Evolutionary conservation across 805 yeast genomes (phyloP).

Genomic region (Saturnispora silvae): DNA sequence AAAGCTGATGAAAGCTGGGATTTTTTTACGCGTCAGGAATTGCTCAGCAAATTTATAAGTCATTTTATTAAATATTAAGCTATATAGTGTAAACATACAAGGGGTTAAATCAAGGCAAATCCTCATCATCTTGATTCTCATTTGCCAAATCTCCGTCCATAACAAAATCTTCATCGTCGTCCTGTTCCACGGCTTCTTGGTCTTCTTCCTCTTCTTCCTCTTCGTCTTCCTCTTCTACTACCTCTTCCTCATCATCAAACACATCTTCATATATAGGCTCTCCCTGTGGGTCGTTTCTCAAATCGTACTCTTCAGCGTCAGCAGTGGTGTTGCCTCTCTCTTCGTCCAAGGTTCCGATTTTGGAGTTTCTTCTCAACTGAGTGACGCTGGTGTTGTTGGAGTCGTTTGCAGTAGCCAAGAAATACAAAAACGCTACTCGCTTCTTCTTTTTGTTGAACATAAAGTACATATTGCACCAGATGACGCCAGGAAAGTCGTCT

Average conservation of each 20-base stretch:
- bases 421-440: conserved; percentile 77
- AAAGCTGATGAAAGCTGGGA: no score
- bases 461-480: conserved; percentile 83
- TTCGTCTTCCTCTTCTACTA: conserved; percentile 31
- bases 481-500: conserved; percentile 48
- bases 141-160: conserved; percentile 22
- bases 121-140: conserved; percentile 18
- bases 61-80: no score
- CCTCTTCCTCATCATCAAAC: conserved; percentile 35
- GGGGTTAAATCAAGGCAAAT: not conserved
- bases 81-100: no score
- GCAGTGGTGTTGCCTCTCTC: conserved; percentile 21
- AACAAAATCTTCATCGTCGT: not conserved
- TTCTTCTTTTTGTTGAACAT: conserved; percentile 84
- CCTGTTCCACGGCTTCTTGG: conserved; percentile 20
- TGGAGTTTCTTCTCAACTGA: conserved; percentile 22
- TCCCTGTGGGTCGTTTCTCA: conserved; percentile 21
- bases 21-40: no score
- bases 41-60: no score
- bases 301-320: conserved; percentile 28
- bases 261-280: conserved; percentile 25
- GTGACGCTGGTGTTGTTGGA: conserved; percentile 3
- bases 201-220: conserved; percentile 24
- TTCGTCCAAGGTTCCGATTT: conserved; percentile 25
- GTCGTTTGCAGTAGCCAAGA: conserved; percentile 38